phyloP scores from a whole-genome alignment of 805 yeast genomes.

The Lipomyces lipofer region DNA sequence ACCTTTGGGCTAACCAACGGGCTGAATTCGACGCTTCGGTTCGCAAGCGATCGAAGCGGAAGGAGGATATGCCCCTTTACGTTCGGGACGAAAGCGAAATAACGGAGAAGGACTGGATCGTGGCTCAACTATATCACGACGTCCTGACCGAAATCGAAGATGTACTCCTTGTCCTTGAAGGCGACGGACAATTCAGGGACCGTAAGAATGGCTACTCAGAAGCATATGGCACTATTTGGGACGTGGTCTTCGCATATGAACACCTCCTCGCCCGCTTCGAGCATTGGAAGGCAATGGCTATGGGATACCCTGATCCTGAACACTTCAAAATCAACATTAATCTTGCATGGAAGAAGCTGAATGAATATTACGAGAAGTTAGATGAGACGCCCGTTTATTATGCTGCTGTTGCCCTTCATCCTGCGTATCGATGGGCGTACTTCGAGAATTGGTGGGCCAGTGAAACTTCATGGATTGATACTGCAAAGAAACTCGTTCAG shows the following conservation, averaged over 20 bases:
- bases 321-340: neutral
- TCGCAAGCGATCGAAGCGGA: conserved; percentile 1
- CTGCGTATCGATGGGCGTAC: neutral
- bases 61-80: neutral
- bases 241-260: neutral
- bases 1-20: neutral
- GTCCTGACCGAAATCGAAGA: conserved; percentile 4
- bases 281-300: neutral
- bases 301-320: neutral
- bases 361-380: neutral
- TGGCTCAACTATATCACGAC: neutral
- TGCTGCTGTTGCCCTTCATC: too few relatives aligned
- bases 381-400: neutral
- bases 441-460: neutral
- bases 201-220: too few relatives aligned
- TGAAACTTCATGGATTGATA: neutral
- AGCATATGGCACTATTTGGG: neutral
- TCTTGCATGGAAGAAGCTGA: conserved; percentile 1
- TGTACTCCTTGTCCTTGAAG: neutral
- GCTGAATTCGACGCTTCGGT: neutral
- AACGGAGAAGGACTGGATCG: neutral
- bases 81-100: neutral
- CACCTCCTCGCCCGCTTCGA: too few relatives aligned
- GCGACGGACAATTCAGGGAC: too few relatives aligned
- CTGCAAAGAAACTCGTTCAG: conserved; percentile 1